phyloP scores from a whole-genome alignment of 1,284 basidiomycete genomes.

The Stygiomarasmius scandens region DNA sequence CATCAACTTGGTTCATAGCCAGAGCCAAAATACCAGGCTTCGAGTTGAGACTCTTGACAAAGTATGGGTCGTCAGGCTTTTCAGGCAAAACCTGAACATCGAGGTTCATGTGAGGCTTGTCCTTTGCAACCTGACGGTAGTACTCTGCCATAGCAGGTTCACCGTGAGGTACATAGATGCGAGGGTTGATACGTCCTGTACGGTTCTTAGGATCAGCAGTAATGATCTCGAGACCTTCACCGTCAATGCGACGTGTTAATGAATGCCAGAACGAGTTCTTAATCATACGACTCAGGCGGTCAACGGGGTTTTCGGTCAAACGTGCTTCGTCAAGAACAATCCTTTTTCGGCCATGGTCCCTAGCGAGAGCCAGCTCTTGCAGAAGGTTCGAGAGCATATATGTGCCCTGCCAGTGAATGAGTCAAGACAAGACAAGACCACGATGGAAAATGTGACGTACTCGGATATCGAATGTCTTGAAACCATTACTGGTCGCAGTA shows the following conservation, averaged over 20 bases:
- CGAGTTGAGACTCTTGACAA: slow-evolving; percentile 91
- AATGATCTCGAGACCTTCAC: slow-evolving; percentile 95
- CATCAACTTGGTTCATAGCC: slow-evolving; percentile 93
- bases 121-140: slow-evolving; percentile 79
- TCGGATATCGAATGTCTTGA: slow-evolving; percentile 94
- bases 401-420: slow-evolving; percentile 64
- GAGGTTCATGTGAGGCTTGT: slow-evolving; percentile 89
- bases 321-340: slow-evolving; percentile 98
- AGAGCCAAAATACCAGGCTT: slow-evolving; percentile 93
- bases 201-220: slow-evolving; percentile 97
- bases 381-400: slow-evolving; percentile 99
- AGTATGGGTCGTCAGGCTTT: slow-evolving; percentile 84
- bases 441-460: slow-evolving; percentile 47
- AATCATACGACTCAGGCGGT: slow-evolving; percentile 97
- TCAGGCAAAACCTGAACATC: slow-evolving; percentile 88
- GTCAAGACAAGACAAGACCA: not conserved
- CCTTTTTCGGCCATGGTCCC: slow-evolving; percentile 91
- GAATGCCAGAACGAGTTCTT: slow-evolving; percentile 98
- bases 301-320: slow-evolving; percentile 95
- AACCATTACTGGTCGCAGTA: slow-evolving; percentile 96
- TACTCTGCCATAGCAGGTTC: slow-evolving; percentile 95
- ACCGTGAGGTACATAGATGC: slow-evolving; percentile 92
- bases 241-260: slow-evolving; percentile 94
- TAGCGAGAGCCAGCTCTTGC: slow-evolving; percentile 97
- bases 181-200: slow-evolving; percentile 81